Conservation (phyloP, 2,329 filamentous ascomycete genomes). For the Metarhizium rileyi region DNA sequence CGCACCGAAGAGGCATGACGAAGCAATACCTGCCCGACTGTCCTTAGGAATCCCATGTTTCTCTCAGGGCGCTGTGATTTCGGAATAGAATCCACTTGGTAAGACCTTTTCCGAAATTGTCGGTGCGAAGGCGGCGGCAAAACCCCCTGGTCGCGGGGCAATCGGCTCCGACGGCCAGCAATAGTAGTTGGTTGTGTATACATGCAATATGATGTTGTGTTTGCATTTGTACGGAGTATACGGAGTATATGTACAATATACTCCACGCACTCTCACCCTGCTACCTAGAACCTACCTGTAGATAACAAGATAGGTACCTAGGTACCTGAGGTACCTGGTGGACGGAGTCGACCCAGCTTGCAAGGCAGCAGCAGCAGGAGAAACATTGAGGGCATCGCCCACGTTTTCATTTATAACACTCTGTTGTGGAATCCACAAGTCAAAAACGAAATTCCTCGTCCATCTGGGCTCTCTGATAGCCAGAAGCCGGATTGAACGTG, state of each 20-base stretch:
- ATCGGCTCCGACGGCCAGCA: conserved; percentile 6
- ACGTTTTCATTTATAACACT: background rate
- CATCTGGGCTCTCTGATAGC: background rate
- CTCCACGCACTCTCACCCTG: too few species aligned
- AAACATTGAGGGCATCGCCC: too few species aligned
- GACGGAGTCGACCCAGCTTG: too few species aligned
- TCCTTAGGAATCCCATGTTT: background rate
- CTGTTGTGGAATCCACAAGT: background rate
- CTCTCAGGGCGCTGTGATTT: background rate
- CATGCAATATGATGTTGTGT: background rate
- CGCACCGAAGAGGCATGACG: too few species aligned
- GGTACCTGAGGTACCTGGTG: too few species aligned
- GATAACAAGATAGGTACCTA: too few species aligned
- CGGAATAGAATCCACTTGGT: background rate
- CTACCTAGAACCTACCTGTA: too few species aligned
- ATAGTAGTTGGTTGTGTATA: conserved; percentile 5
- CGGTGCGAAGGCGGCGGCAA: conserved; percentile 4
- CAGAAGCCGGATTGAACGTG: background rate
- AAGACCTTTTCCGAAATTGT: background rate
- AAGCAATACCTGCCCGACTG: background rate
- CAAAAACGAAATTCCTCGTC: background rate
- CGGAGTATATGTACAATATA: too few species aligned
- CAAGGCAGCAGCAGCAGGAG: too few species aligned
- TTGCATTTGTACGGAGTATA: background rate
- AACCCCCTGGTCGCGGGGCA: conserved; percentile 5